Evolutionary conservation across 192 early-diverging fungal genomes (phyloP), one percentile per base, ranked within the genome.

Genomic region (Irineochytrium annulatum): DNA sequence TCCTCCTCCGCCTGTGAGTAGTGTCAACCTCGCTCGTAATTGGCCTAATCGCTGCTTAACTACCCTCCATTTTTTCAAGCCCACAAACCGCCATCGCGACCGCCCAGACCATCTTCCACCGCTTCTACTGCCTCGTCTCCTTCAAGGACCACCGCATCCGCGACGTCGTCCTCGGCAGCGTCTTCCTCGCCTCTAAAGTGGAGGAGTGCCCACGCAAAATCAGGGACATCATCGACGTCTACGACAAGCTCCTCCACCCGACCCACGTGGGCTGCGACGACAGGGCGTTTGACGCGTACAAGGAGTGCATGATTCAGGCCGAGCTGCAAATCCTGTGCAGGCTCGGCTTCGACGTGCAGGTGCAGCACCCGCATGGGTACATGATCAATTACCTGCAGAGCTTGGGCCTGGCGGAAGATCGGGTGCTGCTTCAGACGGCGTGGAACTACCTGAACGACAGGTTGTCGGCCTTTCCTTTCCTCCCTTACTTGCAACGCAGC

Each of bases 381-480:
- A 86, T 99, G 84, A 83, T 96, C 56, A 95, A 95, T 62, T 99
- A 94, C 69, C 63, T 98, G 65, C 85, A 85, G 34, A 82, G 87
- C 26, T 73, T 99, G 34, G 85, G 28, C 43, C 59, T 94, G 41
- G 84, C 80, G 4, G 85, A 85, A 8, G 84, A 95, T 59, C 76
- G 84, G 11, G 75, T 60, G 8, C 69, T 99, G n/a, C 81, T 88
- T 3, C 91, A 93, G 59, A 74, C 78, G 24, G 90, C 94, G 14
- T 97, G 94, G 94, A 92, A 93, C 61, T 95, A 89, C 69, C 63
- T 97, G 46, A 97, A 99, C 71, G 97, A 99, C 63, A 68, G 87
- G 80, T 85, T 73, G 57, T 73, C 45, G 22, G 28, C 20, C 32
- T 34, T 43, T 52, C 41, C 37, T 41, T 57, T 17, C 31, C 61